Percentiles rank a stretch among this genome's conserved stretches.
Conservation (phyloP, 2,329 filamentous ascomycete species). For the Coleophoma crateriformis region DNA sequence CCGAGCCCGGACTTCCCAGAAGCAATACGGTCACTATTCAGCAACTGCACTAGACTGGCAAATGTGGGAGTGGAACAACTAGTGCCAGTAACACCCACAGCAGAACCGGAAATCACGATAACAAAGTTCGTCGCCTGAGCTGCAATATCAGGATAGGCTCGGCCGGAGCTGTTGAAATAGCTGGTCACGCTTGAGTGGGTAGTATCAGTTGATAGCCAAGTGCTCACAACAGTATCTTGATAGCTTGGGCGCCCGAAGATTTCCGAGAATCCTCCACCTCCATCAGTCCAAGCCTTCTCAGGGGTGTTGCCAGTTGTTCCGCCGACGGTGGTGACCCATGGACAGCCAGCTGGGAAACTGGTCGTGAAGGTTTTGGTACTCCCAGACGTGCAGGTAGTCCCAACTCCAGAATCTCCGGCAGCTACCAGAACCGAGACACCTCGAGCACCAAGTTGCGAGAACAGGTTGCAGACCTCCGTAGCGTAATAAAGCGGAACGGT, state of each 20-base stretch:
- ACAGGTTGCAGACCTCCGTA: constrained; percentile 42
- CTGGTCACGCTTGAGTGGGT: constrained; percentile 35
- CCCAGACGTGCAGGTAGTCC: constrained; percentile 19
- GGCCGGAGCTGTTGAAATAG: constrained; percentile 41
- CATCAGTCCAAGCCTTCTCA: constrained; percentile 21
- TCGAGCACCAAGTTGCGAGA: constrained; percentile 46
- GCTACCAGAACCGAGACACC: constrained; percentile 43
- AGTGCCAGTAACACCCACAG: constrained; percentile 39
- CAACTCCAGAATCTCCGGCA: constrained; percentile 42
- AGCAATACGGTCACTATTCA: constrained; percentile 56
- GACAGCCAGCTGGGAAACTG: constrained; percentile 42
- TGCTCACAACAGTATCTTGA: constrained; percentile 32
- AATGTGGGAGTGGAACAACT: constrained; percentile 51
- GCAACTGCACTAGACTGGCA: constrained; percentile 50
- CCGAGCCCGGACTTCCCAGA: constrained; percentile 38
- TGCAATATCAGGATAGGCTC: constrained; percentile 46
- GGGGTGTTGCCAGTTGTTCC: constrained; percentile 21
- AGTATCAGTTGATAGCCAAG: constrained; percentile 39
- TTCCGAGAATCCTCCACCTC: constrained; percentile 36
- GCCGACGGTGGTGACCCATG: constrained; percentile 45
- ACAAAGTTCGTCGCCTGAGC: constrained; percentile 53
- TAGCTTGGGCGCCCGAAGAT: constrained; percentile 35
- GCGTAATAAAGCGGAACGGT: constrained; percentile 49
- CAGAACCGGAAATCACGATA: constrained; percentile 27
- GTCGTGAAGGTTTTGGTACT: constrained; percentile 40